Conservation (phyloP, 306 rosid species). For the Acacia crassicarpa region DNA sequence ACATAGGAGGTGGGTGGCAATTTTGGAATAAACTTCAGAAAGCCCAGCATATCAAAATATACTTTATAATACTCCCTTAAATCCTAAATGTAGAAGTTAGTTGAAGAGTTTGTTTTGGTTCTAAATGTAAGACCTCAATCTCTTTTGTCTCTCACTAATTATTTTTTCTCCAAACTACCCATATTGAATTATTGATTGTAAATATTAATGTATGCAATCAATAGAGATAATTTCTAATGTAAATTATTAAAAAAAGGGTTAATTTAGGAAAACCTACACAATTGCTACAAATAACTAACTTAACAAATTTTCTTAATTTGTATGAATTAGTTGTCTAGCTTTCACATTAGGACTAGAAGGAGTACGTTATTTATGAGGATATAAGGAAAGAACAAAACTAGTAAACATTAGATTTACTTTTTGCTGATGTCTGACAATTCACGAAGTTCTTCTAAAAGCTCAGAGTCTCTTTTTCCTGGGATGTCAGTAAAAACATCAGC, state of each 20-base stretch:
- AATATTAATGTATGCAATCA: no score
- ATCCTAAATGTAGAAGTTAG: no score
- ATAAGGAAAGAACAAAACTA: constrained; percentile 13
- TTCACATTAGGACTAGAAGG: not conserved
- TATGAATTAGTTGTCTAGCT: not conserved
- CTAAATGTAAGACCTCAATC: no score
- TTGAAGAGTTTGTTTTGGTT: no score
- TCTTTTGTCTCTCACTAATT: no score
- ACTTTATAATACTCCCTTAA: not conserved
- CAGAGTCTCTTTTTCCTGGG: constrained; percentile 49
- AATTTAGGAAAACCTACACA: not conserved
- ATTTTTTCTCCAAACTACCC: no score
- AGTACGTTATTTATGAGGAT: not conserved
- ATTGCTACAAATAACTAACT: not conserved
- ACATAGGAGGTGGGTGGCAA: not conserved
- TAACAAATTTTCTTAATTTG: not conserved
- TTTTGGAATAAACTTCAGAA: not conserved
- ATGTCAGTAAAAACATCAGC: constrained; percentile 47
- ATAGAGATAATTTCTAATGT: no score
- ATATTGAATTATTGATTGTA: no score
- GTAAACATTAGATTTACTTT: constrained; percentile 48
- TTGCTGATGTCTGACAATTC: constrained; percentile 51
- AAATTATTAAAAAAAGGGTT: no score
- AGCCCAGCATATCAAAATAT: not conserved
- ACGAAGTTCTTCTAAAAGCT: constrained; percentile 67